phyloP scores from a whole-genome alignment of 2,329 filamentous ascomycete genomes.

The Paraphoma chrysanthemicola region DNA sequence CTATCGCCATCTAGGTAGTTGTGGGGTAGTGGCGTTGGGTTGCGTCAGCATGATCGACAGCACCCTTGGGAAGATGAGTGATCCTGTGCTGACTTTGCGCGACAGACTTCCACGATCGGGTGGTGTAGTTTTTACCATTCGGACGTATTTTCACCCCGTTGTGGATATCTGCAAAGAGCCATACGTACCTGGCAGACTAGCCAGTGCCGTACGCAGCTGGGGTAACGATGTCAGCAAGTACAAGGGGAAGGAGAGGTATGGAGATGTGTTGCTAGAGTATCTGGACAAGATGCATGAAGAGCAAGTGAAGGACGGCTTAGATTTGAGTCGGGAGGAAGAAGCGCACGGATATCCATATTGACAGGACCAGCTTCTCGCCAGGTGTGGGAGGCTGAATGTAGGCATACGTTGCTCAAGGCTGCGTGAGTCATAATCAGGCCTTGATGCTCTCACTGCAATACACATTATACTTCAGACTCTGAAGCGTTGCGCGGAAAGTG shows the following conservation, averaged over 20 bases:
- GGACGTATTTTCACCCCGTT: constrained; percentile 80
- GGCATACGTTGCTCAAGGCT: neutral
- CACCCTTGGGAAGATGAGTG: neutral
- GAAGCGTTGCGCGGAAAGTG: too few relatives aligned
- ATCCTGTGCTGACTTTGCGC: neutral
- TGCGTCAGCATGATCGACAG: constrained; percentile 6
- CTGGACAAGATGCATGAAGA: constrained; percentile 76
- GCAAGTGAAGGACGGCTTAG: constrained; percentile 72
- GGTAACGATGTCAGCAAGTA: constrained; percentile 77
- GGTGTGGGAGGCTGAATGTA: too few relatives aligned
- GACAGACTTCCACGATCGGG: constrained; percentile 53
- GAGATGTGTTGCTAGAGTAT: constrained; percentile 75
- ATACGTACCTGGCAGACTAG: constrained; percentile 79
- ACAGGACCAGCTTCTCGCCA: neutral
- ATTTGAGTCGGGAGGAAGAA: constrained; percentile 65
- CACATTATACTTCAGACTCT: too few relatives aligned
- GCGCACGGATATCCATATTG: constrained; percentile 66
- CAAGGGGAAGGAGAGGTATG: constrained; percentile 79
- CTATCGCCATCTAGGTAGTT: neutral
- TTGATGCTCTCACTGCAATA: neutral
- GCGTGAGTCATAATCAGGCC: neutral
- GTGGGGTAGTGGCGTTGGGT: neutral
- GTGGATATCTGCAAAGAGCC: constrained; percentile 72
- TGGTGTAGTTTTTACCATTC: constrained; percentile 73
- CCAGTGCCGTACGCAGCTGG: constrained; percentile 82